A percentile compares a stretch with the other conserved stretches of the same genome.
Evolutionary conservation across 306 rosid genomes (phyloP).

Genomic region (Dalbergia cultrata): DNA sequence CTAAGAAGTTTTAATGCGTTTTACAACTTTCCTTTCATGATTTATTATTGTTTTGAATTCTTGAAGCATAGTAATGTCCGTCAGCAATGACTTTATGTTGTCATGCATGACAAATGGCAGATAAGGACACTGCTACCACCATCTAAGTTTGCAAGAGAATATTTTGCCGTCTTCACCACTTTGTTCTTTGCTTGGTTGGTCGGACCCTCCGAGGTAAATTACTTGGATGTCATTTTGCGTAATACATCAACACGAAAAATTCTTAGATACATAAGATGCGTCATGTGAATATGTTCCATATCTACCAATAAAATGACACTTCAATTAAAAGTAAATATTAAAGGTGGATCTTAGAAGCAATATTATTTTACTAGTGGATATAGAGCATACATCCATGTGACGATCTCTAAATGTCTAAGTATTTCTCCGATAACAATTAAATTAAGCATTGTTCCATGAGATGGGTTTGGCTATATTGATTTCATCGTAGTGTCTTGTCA

Average conservation of each 20-base stretch:
- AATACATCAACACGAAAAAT: neutral
- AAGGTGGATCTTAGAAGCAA: too few relatives aligned
- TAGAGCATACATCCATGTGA: too few relatives aligned
- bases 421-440: too few relatives aligned
- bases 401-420: too few relatives aligned
- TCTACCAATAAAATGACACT: too few relatives aligned
- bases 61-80: neutral
- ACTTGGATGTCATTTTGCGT: constrained; percentile 7
- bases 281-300: too few relatives aligned
- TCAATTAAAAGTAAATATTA: too few relatives aligned
- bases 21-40: neutral
- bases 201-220: constrained; percentile 83
- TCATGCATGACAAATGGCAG: constrained; percentile 55
- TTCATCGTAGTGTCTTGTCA: too few relatives aligned
- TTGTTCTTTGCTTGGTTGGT: constrained; percentile 87
- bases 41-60: neutral
- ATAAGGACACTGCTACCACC: constrained; percentile 75
- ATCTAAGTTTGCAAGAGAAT: constrained; percentile 77
- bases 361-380: too few relatives aligned
- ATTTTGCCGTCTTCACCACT: constrained; percentile 85
- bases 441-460: too few relatives aligned
- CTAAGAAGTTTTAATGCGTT: neutral
- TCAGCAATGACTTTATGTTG: constrained; percentile 6
- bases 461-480: too few relatives aligned
- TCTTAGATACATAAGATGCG: too few relatives aligned